Evolutionary conservation across 192 early-diverging fungal genomes (phyloP).

Genomic region (Mortierella claussenii): DNA sequence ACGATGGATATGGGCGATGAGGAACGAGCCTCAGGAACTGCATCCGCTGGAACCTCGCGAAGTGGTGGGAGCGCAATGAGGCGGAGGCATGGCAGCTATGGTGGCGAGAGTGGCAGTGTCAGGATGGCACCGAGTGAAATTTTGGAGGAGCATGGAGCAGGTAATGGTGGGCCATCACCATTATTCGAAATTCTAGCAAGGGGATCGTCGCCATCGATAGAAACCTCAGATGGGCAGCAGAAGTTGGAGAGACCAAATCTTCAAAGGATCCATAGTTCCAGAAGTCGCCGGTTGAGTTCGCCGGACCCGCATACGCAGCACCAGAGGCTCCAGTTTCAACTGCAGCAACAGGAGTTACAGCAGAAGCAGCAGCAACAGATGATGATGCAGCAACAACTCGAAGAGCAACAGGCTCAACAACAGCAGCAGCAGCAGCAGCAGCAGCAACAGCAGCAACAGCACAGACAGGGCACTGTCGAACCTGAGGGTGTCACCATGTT

Average conservation of each 20-base stretch:
- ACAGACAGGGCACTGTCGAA: constrained; percentile 24
- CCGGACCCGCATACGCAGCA: constrained; percentile 46
- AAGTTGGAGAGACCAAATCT: background rate
- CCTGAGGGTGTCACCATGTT: constrained; percentile 59
- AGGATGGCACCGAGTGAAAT: constrained; percentile 15
- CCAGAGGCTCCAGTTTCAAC: constrained; percentile 20
- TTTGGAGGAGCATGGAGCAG: background rate
- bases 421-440: constrained; percentile 19
- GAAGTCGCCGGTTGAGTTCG: constrained; percentile 36
- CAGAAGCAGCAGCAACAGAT: background rate
- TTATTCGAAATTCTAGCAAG: background rate
- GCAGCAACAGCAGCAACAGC: constrained; percentile 14
- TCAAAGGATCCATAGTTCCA: constrained; percentile 8
- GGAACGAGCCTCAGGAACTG: background rate
- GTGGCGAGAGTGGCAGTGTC: constrained; percentile 15
- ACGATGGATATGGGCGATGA: constrained; percentile 31
- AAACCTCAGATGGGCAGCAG: background rate
- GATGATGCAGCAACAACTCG: background rate
- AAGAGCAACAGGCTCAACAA: constrained; percentile 11
- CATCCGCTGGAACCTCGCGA: background rate
- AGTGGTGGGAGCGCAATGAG: constrained; percentile 16
- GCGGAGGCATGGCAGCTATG: constrained; percentile 17
- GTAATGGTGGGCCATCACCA: too few species aligned
- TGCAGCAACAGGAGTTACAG: constrained; percentile 22
- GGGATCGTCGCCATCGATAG: background rate